These are phyloP conservation scores for Saccharomycopsis hybrid DNA, from an alignment of 1,139 yeast genomes.

Conservation along the genomic window DNA sequence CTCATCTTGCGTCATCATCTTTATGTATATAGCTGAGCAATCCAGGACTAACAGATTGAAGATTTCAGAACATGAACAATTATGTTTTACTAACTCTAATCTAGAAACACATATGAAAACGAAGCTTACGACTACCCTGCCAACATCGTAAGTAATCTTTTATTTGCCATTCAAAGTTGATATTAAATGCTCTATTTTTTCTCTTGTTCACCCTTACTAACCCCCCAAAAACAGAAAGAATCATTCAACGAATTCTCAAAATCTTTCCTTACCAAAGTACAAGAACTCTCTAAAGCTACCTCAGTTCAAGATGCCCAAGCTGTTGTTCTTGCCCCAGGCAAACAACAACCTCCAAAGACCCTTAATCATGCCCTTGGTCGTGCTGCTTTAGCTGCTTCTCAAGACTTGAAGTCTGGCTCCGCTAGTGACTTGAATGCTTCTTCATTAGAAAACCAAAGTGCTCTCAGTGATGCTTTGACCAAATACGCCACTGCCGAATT, in stretches of 20 bases:
- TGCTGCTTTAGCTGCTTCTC: constrained; percentile 54
- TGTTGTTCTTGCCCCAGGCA: constrained; percentile 52
- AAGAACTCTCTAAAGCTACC: constrained; percentile 66
- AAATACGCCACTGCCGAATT: constrained; percentile 50
- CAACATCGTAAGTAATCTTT: constrained; percentile 32
- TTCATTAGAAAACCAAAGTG: constrained; percentile 27
- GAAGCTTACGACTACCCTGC: constrained; percentile 88
- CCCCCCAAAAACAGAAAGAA: constrained; percentile 38
- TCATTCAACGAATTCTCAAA: constrained; percentile 70
- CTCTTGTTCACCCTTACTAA: constrained; percentile 19
- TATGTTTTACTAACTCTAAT: not conserved
- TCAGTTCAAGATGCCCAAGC: constrained; percentile 81
- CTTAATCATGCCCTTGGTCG: constrained; percentile 78
- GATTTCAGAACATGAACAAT: no score
- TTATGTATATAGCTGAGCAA: no score
- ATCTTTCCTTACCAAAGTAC: constrained; percentile 58
- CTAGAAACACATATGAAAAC: constrained; percentile 48
- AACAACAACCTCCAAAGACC: constrained; percentile 72
- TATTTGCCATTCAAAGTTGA: not conserved
- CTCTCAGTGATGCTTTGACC: constrained; percentile 42
- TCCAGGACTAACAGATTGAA: no score
- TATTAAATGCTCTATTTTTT: not conserved
- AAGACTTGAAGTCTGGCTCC: constrained; percentile 33
- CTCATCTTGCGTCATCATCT: no score
- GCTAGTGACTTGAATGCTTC: constrained; percentile 33